Evolutionary conservation across 2,329 filamentous ascomycete species (phyloP).

Genomic region (Endoconidiophora laricicola): DNA sequence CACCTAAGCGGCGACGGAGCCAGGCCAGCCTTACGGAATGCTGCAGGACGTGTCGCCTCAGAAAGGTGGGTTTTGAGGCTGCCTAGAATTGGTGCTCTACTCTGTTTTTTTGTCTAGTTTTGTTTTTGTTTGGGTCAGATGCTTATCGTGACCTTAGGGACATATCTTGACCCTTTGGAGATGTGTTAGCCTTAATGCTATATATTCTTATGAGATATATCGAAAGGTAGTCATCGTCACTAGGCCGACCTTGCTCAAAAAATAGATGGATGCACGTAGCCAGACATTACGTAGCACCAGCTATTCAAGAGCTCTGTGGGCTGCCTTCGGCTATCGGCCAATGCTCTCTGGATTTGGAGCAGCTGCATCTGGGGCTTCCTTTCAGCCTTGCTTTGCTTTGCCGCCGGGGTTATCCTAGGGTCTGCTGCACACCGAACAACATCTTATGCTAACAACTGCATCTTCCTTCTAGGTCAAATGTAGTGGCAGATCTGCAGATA

Average conservation of each 20-base stretch:
- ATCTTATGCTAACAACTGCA: constrained; percentile 9
- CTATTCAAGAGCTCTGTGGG: too few relatives aligned
- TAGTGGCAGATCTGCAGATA: constrained; percentile 21
- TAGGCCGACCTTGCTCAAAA: too few relatives aligned
- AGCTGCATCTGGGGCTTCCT: too few relatives aligned
- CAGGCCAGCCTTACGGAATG: constrained; percentile 18
- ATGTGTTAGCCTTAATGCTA: neutral
- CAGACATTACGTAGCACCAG: too few relatives aligned
- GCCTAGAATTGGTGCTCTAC: neutral
- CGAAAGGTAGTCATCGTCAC: neutral
- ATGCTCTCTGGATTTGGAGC: too few relatives aligned
- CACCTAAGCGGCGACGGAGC: constrained; percentile 20
- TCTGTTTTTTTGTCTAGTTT: neutral
- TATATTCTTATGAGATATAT: neutral
- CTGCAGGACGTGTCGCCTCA: constrained; percentile 24
- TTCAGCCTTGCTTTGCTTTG: too few relatives aligned
- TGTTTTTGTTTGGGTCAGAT: neutral
- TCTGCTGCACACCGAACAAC: neutral
- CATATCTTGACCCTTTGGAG: neutral
- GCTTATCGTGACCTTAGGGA: neutral
- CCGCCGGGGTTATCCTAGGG: too few relatives aligned
- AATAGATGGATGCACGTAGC: too few relatives aligned
- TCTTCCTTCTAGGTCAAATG: constrained; percentile 24
- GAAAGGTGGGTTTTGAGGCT: constrained; percentile 19
- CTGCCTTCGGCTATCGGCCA: too few relatives aligned